Conservation (phyloP, 2,329 filamentous ascomycete species). For the Colletotrichum plurivorum region DNA sequence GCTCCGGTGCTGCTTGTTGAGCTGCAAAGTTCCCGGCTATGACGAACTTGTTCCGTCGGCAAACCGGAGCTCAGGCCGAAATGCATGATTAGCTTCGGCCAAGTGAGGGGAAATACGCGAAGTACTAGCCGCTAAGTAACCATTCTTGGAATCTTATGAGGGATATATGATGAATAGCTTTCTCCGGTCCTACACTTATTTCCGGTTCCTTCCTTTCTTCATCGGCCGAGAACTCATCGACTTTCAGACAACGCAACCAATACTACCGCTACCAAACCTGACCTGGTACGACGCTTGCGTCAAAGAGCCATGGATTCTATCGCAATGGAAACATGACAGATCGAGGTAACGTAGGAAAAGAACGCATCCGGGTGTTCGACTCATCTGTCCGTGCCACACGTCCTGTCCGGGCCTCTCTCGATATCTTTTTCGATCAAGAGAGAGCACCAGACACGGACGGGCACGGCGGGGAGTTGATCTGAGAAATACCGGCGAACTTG, state of each 20-base stretch:
- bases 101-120: conserved; percentile 32
- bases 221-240: neutral
- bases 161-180: conserved; percentile 1
- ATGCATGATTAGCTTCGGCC: conserved; percentile 33
- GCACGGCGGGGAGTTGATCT: conserved; percentile 61
- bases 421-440: conserved; percentile 33
- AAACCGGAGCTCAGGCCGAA: conserved; percentile 5
- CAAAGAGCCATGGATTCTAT: conserved; percentile 46
- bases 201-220: too few species aligned
- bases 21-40: conserved; percentile 1
- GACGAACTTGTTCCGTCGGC: conserved; percentile 11
- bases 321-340: conserved; percentile 53
- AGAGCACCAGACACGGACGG: neutral
- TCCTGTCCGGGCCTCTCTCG: conserved; percentile 26
- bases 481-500: conserved; percentile 89
- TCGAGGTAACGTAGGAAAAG: conserved; percentile 63
- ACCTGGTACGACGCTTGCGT: conserved; percentile 36
- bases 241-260: neutral
- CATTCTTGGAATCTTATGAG: neutral
- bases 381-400: conserved; percentile 32
- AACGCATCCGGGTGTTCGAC: conserved; percentile 63
- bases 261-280: neutral
- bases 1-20: neutral
- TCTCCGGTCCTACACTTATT: neutral
- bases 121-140: neutral